phyloP scores from a whole-genome alignment of 2,329 filamentous ascomycete genomes.

The Coniella lustricola region DNA sequence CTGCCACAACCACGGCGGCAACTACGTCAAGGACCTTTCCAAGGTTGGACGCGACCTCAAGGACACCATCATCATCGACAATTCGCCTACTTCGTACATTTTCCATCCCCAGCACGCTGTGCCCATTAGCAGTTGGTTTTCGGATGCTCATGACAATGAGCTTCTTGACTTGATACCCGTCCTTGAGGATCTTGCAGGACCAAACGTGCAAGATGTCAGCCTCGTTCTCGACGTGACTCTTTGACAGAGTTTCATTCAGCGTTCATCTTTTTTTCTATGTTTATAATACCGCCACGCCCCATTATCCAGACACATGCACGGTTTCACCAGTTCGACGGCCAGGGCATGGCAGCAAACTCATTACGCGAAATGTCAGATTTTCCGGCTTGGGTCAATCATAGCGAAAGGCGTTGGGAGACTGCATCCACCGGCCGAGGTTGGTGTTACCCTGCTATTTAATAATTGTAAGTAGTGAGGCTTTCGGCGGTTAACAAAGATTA shows the following conservation, averaged over 20 bases:
- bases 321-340: constrained; percentile 9
- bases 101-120: constrained; percentile 99
- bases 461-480: constrained; percentile 16
- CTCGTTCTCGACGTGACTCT: constrained; percentile 89
- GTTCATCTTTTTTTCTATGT: constrained; percentile 21
- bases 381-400: constrained; percentile 34
- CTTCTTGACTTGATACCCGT: constrained; percentile 94
- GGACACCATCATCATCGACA: constrained; percentile 99
- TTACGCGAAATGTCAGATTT: constrained; percentile 14
- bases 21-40: constrained; percentile 98
- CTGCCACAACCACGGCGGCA: constrained; percentile 98
- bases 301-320: constrained; percentile 18
- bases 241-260: constrained; percentile 36
- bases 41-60: constrained; percentile 92
- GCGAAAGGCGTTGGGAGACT: constrained; percentile 46
- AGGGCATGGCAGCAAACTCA: constrained; percentile 9
- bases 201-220: constrained; percentile 90
- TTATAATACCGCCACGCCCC: constrained; percentile 17
- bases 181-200: constrained; percentile 87
- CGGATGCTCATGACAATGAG: constrained; percentile 98
- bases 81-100: constrained; percentile 97
- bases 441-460: constrained; percentile 31
- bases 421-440: constrained; percentile 15
- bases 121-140: constrained; percentile 99
- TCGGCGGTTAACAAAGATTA: constrained; percentile 11